Base-by-base conservation (phyloP, 257 asterid species). In the Vinca minor region DNA sequence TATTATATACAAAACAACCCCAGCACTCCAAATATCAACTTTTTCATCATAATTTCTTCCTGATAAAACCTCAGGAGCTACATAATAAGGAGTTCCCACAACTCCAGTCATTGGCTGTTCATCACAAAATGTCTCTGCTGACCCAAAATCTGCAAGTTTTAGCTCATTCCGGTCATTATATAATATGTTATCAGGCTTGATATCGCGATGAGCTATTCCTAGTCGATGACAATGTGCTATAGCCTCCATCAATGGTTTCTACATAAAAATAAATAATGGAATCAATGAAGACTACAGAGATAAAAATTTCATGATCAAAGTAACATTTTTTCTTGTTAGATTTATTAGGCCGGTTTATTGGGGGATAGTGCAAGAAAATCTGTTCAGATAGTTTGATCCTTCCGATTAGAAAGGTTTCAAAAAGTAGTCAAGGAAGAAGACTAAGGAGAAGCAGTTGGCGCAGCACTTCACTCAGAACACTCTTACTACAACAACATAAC, bases 221-320 rank as follows among this genome's bases (percentile, higher is more conserved):
- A 64, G 73, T 57, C 62, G 52, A 84, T 89, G 95, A 77, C 93
- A 84, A 67, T 84, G 93, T 25, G 87, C 79, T 68, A 89, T 72
- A 23, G 95, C 94, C 73, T 89, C 88, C 93, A 89, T 83, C n/a
- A 89, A 49, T 17, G 95, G 87, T 32, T 72, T 76, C 95, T 88
- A 47, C 32, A 60, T 35, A 31, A 21, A 28, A 4, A 34, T 47
- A 67, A 67, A 13, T 39, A n/a, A 66, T 8, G 23, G n/a, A 18
- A 44, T 38, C 28, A 44, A 23, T 20, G 34, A 34, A 29, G 46
- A 25, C 5, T 25, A 4, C 53, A 42, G 63, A n/a, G n/a, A 39
- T 48, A 28, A 60, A 63, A 56, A 8, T 25, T 26, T 23, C 41
- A 2, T 4, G 11, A 34, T 46, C 20, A 29, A 48, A 36, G 29